A percentile compares a stretch with the other conserved stretches of the same genome.
Conservation (phyloP, 2,329 filamentous ascomycete species). For the Alternaria atra region DNA sequence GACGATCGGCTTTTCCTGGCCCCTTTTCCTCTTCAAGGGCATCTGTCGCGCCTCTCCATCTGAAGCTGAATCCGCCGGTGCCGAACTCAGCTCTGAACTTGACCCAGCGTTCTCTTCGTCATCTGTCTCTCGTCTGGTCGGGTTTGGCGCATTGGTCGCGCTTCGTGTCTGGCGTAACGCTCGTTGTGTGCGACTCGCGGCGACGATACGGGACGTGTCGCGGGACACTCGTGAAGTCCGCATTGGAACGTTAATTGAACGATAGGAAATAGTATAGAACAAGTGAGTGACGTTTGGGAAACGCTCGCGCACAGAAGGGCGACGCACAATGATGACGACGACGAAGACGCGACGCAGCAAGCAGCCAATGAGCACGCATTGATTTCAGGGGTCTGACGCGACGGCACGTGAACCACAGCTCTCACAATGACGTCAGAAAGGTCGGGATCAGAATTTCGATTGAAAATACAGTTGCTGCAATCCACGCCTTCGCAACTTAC, state of each 20-base stretch:
- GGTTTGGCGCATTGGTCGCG: slow-evolving; percentile 31
- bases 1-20: slow-evolving; percentile 40
- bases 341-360: background rate
- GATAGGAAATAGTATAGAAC: background rate
- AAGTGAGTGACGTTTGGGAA: background rate
- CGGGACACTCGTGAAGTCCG: slow-evolving; percentile 51
- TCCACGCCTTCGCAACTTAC: background rate
- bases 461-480: background rate
- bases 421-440: background rate
- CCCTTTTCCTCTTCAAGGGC: slow-evolving; percentile 60
- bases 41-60: slow-evolving; percentile 28
- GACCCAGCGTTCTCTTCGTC: slow-evolving; percentile 21
- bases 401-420: background rate
- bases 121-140: slow-evolving; percentile 23
- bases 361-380: background rate
- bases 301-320: background rate
- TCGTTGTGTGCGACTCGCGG: slow-evolving; percentile 37
- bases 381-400: background rate
- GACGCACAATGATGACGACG: background rate
- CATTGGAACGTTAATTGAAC: slow-evolving; percentile 28
- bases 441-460: background rate
- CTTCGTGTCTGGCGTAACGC: slow-evolving; percentile 46
- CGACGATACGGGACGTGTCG: slow-evolving; percentile 46
- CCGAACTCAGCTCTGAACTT: slow-evolving; percentile 47
- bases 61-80: slow-evolving; percentile 35